These are phyloP conservation scores for Exsudoporus floridanus DNA, from an alignment of 1,284 basidiomycete species.

Conservation along the genomic window DNA sequence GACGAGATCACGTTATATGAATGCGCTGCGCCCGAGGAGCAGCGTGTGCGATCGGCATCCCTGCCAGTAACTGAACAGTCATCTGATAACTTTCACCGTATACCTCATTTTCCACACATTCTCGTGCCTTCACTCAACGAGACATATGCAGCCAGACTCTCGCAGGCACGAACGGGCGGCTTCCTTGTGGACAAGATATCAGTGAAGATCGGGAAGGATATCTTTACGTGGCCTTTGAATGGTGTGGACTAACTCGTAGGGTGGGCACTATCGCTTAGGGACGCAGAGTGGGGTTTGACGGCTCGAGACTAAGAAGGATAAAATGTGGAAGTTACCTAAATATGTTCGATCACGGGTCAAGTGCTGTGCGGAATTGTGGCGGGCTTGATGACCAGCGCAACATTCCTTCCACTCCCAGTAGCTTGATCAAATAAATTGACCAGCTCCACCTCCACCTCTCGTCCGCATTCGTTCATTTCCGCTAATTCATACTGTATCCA, in stretches of 20 bases:
- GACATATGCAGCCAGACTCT: slow-evolving; percentile 43
- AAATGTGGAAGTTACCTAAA: slow-evolving; percentile 4
- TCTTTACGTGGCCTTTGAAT: slow-evolving; percentile 46
- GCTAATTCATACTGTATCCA: slow-evolving; percentile 45
- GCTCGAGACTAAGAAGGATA: slow-evolving; percentile 1
- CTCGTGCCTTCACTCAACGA: slow-evolving; percentile 51
- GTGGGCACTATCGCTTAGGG: slow-evolving; percentile 5
- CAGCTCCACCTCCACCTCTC: slow-evolving; percentile 41
- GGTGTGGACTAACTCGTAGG: slow-evolving; percentile 25
- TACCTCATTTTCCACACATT: slow-evolving; percentile 50
- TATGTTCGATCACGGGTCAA: slow-evolving; percentile 5
- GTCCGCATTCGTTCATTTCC: slow-evolving; percentile 27
- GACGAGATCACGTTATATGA: slow-evolving; percentile 2
- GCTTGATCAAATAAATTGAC: slow-evolving; percentile 68
- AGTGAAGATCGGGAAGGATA: slow-evolving; percentile 66
- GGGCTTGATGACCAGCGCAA: slow-evolving; percentile 51
- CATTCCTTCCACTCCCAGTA: slow-evolving; percentile 63
- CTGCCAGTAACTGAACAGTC: slow-evolving; percentile 9
- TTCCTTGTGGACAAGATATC: slow-evolving; percentile 55
- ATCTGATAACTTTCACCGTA: slow-evolving; percentile 39
- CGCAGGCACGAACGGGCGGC: slow-evolving; percentile 43
- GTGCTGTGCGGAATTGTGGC: slow-evolving; percentile 7
- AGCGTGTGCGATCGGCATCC: slow-evolving; percentile 2
- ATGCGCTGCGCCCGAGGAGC: slow-evolving; percentile 4
- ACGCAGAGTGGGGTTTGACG: slow-evolving; percentile 5